Conservation (phyloP, 2,329 filamentous ascomycete genomes). For the Pseudogymnoascus sp. region DNA sequence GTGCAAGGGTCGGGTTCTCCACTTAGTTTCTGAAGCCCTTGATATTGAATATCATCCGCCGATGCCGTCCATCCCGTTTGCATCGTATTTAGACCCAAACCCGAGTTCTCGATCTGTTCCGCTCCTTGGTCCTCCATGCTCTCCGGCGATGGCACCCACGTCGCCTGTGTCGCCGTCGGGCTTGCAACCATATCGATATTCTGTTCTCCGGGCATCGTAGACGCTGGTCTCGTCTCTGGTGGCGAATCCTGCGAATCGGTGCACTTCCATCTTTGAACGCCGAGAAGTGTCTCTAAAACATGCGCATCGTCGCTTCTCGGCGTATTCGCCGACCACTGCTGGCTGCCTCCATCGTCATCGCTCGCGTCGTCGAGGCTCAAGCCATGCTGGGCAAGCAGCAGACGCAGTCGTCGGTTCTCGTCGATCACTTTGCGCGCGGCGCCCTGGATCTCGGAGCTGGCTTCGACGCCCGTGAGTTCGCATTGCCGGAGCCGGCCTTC, state of each 20-base stretch:
- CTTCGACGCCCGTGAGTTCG: conserved; percentile 57
- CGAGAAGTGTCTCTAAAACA: conserved; percentile 23
- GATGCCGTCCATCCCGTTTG: conserved; percentile 2
- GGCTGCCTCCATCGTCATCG: background rate
- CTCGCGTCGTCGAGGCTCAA: background rate
- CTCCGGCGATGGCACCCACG: background rate
- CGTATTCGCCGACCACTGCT: background rate
- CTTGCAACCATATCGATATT: conserved; percentile 1
- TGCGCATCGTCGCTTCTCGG: conserved; percentile 20
- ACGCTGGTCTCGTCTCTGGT: background rate
- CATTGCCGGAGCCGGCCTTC: conserved; percentile 55
- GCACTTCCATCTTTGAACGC: conserved; percentile 20
- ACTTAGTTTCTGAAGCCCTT: background rate
- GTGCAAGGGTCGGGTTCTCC: background rate
- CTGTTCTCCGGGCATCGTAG: background rate
- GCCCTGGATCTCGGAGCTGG: conserved; percentile 61
- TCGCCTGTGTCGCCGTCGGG: background rate
- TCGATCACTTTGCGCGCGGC: conserved; percentile 60
- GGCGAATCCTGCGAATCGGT: background rate
- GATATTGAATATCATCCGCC: background rate
- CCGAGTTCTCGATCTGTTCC: background rate
- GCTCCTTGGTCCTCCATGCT: background rate
- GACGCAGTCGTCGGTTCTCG: conserved; percentile 58
- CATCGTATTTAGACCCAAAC: background rate
- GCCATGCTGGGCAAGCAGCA: conserved; percentile 49